Evolutionary conservation across 768 basidiomycete genomes (phyloP).

Genomic region (Termitomyces sp.): DNA sequence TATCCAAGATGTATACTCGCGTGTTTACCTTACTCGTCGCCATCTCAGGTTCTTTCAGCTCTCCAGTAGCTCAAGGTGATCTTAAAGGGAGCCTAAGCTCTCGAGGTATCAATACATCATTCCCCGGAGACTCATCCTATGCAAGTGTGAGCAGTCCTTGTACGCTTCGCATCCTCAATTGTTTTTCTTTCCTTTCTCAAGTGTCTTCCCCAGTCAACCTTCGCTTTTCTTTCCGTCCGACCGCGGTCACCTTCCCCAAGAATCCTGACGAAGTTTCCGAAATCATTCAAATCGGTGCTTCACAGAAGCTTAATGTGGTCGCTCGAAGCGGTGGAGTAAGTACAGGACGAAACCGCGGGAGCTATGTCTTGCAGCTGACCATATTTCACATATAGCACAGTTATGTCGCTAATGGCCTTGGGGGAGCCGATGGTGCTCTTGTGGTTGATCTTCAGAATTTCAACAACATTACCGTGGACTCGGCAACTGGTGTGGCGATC

Average conservation of each 20-base stretch:
- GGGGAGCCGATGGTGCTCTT: constrained; percentile 38
- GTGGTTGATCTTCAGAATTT: constrained; percentile 45
- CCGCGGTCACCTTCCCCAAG: constrained; percentile 33
- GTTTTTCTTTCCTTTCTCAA: not conserved
- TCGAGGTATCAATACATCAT: constrained; percentile 12
- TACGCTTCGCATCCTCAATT: not conserved
- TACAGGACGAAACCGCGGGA: not conserved
- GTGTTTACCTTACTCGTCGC: not conserved
- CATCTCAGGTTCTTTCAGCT: not conserved
- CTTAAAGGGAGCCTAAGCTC: constrained; percentile 6
- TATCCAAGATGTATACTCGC: not conserved
- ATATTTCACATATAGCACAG: constrained; percentile 32
- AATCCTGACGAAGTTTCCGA: constrained; percentile 31
- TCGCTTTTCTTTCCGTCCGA: constrained; percentile 36
- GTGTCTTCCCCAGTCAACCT: constrained; percentile 27
- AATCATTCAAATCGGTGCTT: constrained; percentile 29
- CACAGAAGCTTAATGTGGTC: constrained; percentile 32
- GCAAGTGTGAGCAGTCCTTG: constrained; percentile 13
- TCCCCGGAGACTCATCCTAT: constrained; percentile 17
- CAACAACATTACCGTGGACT: constrained; percentile 33
- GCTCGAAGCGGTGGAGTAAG: constrained; percentile 45
- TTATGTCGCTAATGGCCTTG: constrained; percentile 47
- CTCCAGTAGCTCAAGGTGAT: not conserved
- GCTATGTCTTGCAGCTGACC: not conserved
- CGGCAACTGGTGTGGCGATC: constrained; percentile 28